A percentile compares a stretch with the other conserved stretches of the same genome.
These are phyloP conservation scores for Ophiocordyceps australis DNA, from an alignment of 2,329 filamentous ascomycete species.

Conservation along the genomic window DNA sequence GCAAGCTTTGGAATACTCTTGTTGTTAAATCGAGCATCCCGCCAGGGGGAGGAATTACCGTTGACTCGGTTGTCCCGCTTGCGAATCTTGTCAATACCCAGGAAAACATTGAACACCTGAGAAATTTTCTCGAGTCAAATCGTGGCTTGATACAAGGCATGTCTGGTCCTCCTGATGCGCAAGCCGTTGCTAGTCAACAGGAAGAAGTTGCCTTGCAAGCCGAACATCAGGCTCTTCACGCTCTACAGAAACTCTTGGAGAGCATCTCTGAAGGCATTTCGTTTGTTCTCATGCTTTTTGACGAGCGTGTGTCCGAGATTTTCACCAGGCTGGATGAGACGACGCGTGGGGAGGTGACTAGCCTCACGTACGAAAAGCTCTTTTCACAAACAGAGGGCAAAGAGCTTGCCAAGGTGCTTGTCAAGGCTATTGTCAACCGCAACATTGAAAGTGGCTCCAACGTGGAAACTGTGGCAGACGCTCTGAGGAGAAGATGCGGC, in stretches of 20 bases:
- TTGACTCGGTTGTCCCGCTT: constrained; percentile 48
- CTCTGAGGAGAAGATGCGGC: constrained; percentile 77
- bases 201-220: constrained; percentile 86
- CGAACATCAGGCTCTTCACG: constrained; percentile 83
- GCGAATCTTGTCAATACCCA: constrained; percentile 61
- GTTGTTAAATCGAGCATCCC: constrained; percentile 41
- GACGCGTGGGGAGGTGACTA: constrained; percentile 49
- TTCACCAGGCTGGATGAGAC: constrained; percentile 55
- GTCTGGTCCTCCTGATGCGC: constrained; percentile 76
- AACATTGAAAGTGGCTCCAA: constrained; percentile 96
- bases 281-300: constrained; percentile 86
- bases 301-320: constrained; percentile 83
- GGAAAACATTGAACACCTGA: constrained; percentile 59
- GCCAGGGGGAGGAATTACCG: constrained; percentile 39
- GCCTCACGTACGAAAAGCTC: constrained; percentile 73
- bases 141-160: constrained; percentile 83
- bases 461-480: constrained; percentile 91
- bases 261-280: constrained; percentile 94
- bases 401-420: constrained; percentile 80
- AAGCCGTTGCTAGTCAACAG: constrained; percentile 59
- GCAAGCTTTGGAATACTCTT: constrained; percentile 69
- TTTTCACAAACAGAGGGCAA: constrained; percentile 68
- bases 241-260: constrained; percentile 67
- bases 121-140: constrained; percentile 74
- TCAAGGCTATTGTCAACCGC: constrained; percentile 94